phyloP scores from a whole-genome alignment of 768 basidiomycete genomes.

The Lyophyllum decastes region DNA sequence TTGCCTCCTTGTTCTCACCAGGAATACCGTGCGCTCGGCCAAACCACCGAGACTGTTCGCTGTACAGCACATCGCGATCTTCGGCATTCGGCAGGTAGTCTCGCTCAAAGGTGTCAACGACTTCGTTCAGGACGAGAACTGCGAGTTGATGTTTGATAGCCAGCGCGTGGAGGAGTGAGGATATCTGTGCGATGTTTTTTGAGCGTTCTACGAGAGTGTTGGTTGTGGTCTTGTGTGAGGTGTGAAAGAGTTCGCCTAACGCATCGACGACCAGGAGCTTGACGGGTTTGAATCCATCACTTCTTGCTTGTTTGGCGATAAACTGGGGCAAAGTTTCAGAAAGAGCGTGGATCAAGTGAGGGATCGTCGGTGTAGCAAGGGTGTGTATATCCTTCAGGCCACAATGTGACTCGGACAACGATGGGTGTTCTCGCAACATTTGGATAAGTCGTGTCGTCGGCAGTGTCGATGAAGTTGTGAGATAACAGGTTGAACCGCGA shows the following conservation, averaged over 20 bases:
- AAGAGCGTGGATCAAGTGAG: conserved; percentile 56
- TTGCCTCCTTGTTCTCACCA: conserved; percentile 72
- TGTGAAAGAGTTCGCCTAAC: conserved; percentile 82
- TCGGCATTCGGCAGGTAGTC: conserved; percentile 18
- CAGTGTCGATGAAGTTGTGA: conserved; percentile 72
- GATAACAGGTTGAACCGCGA: conserved; percentile 70
- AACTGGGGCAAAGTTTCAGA: conserved; percentile 54
- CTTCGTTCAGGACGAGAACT: conserved; percentile 87
- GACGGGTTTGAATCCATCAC: conserved; percentile 52
- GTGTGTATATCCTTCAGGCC: conserved; percentile 63
- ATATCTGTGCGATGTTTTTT: conserved; percentile 64
- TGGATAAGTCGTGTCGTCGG: conserved; percentile 70
- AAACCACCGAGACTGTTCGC: conserved; percentile 78
- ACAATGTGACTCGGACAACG: conserved; percentile 43
- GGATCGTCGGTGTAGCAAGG: conserved; percentile 53
- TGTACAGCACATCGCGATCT: conserved; percentile 55
- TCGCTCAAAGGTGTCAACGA: conserved; percentile 71
- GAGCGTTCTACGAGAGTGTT: conserved; percentile 73
- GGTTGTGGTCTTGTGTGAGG: conserved; percentile 57
- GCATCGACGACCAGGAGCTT: conserved; percentile 87
- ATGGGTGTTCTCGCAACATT: conserved; percentile 54
- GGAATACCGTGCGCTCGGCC: conserved; percentile 59
- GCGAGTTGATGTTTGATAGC: conserved; percentile 67
- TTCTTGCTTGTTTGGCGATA: conserved; percentile 34
- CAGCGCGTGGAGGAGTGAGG: conserved; percentile 68